phyloP scores from a whole-genome alignment of 2,329 filamentous ascomycete species.

The Penicillium sp. region DNA sequence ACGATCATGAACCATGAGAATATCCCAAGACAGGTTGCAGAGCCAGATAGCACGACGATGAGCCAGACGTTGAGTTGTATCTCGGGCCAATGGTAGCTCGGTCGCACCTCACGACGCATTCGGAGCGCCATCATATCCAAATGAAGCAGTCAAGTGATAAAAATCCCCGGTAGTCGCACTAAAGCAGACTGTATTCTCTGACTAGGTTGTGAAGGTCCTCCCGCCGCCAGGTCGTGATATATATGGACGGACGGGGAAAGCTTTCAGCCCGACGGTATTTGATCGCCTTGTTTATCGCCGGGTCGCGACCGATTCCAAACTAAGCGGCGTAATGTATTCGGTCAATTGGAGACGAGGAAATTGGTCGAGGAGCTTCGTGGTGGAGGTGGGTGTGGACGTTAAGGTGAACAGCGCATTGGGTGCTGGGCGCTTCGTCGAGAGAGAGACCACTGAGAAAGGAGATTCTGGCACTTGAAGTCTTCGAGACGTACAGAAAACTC shows the following conservation, averaged over 20 bases:
- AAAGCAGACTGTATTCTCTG: not conserved
- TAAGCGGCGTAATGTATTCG: conserved; percentile 1
- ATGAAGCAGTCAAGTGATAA: not conserved
- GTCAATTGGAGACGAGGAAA: not conserved
- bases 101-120: conserved; percentile 37
- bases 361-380: conserved; percentile 1
- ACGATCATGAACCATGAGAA: conserved; percentile 64
- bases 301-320: not conserved
- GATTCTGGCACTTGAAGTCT: not conserved
- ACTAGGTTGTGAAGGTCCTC: not conserved
- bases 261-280: conserved; percentile 5
- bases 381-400: conserved; percentile 12
- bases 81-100: conserved; percentile 67
- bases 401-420: conserved; percentile 31
- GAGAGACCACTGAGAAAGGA: not conserved
- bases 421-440: conserved; percentile 18
- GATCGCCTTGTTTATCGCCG: not conserved
- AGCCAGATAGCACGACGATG: conserved; percentile 63
- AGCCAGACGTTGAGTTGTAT: conserved; percentile 68
- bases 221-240: not conserved
- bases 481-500: no score
- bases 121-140: conserved; percentile 34
- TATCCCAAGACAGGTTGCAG: conserved; percentile 62
- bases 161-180: not conserved
- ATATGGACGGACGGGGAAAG: not conserved